Evolutionary conservation across 768 basidiomycete species (phyloP).

Genomic region (Lactarius psammicola): DNA sequence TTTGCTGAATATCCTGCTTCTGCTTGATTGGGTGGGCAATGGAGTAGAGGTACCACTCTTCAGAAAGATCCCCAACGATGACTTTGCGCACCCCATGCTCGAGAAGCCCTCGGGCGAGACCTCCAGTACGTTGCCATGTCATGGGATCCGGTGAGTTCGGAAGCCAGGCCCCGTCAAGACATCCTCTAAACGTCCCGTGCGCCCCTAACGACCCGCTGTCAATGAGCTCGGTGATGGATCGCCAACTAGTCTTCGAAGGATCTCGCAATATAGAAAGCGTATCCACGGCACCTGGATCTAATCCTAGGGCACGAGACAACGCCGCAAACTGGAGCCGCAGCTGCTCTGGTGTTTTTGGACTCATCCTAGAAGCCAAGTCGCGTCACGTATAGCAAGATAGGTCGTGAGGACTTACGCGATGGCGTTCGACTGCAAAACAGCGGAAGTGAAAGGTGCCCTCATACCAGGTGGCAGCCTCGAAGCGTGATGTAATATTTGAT

Average conservation of each 20-base stretch:
- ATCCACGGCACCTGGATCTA: conserved; percentile 53
- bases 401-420: conserved; percentile 50
- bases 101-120: conserved; percentile 51
- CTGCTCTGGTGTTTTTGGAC: conserved; percentile 58
- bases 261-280: conserved; percentile 53
- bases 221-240: conserved; percentile 54
- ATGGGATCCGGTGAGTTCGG: conserved; percentile 53
- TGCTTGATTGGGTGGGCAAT: conserved; percentile 59
- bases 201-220: conserved; percentile 54
- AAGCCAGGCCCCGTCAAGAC: conserved; percentile 60
- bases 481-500: conserved; percentile 69
- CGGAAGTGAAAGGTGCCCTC: conserved; percentile 63
- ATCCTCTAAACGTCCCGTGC: conserved; percentile 67
- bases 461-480: conserved; percentile 57
- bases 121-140: conserved; percentile 64
- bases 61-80: conserved; percentile 63
- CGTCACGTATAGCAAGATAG: background rate
- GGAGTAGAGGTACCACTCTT: conserved; percentile 79
- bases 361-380: conserved; percentile 38
- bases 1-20: conserved; percentile 51
- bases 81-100: conserved; percentile 61
- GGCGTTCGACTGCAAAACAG: conserved; percentile 70
- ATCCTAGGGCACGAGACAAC: conserved; percentile 52
- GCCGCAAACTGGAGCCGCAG: conserved; percentile 62
- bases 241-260: conserved; percentile 46